Conservation (phyloP, 1,284 basidiomycete genomes). For the Mixia osmundae region DNA sequence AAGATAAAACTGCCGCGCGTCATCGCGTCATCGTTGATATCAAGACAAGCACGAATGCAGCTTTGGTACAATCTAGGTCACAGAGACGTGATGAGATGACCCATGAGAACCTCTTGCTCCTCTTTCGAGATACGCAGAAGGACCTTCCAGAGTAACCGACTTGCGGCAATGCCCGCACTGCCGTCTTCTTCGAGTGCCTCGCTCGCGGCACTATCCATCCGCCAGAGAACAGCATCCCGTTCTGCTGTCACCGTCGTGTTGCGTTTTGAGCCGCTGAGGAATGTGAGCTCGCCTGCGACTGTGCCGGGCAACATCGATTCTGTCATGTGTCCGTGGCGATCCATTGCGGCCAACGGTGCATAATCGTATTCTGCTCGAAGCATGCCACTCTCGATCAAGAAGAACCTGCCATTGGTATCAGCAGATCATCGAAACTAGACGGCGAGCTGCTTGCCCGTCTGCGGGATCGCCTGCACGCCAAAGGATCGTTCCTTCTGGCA, state of each 20-base stretch:
- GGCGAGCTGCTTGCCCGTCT: no score
- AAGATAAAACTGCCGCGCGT: no score
- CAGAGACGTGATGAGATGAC: constrained; percentile 7
- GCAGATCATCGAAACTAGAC: no score
- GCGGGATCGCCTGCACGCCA: constrained; percentile 37
- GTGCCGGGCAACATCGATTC: constrained; percentile 27
- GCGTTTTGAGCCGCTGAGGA: constrained; percentile 44
- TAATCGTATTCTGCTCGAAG: constrained; percentile 51
- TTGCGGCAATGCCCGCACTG: constrained; percentile 2
- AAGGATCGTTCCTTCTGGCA: constrained; percentile 38
- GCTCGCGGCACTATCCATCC: constrained; percentile 24
- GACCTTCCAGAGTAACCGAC: constrained; percentile 4
- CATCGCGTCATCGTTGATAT: no score
- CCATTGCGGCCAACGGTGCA: no score
- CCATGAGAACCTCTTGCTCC: constrained; percentile 8
- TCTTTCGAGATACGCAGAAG: constrained; percentile 5
- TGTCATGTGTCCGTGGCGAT: constrained; percentile 18
- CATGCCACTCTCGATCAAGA: constrained; percentile 62
- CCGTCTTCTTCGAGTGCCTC: constrained; percentile 6
- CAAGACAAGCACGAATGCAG: no score
- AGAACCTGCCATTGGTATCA: no score
- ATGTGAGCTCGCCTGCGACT: constrained; percentile 65
- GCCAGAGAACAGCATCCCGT: constrained; percentile 53
- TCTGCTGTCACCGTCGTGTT: constrained; percentile 74
- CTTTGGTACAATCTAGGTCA: neutral